Evolutionary conservation across 2,329 filamentous ascomycete genomes (phyloP).

Genomic region (Rugonectria rugulosa): DNA sequence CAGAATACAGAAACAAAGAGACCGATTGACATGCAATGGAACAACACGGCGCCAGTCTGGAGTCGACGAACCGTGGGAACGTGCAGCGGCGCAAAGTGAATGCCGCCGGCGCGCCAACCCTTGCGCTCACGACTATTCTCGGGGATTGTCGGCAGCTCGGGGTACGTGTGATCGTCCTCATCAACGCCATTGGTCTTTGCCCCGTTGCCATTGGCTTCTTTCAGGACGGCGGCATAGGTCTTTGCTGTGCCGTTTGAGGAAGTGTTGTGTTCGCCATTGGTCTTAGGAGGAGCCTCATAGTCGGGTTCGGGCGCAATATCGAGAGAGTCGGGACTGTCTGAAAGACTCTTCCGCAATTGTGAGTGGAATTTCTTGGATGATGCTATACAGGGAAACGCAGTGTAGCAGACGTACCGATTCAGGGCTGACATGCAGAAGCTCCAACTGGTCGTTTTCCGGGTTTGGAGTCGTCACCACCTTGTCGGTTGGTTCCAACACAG

Average conservation of each 20-base stretch:
- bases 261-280: slow-evolving; percentile 29
- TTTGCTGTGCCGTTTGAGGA: slow-evolving; percentile 28
- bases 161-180: slow-evolving; percentile 34
- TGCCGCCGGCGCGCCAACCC: slow-evolving; percentile 56
- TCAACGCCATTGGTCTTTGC: slow-evolving; percentile 8
- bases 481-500: slow-evolving; percentile 24
- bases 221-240: slow-evolving; percentile 33
- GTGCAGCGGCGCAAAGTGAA: slow-evolving; percentile 84
- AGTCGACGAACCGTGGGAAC: slow-evolving; percentile 75
- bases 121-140: slow-evolving; percentile 36
- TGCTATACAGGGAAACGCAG: background rate
- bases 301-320: slow-evolving; percentile 21
- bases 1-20: slow-evolving; percentile 82
- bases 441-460: slow-evolving; percentile 21
- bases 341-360: background rate
- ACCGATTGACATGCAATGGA: slow-evolving; percentile 77
- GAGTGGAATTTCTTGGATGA: slow-evolving; percentile 9
- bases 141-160: slow-evolving; percentile 35
- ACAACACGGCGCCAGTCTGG: slow-evolving; percentile 80
- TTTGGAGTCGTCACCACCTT: slow-evolving; percentile 35
- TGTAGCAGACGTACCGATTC: slow-evolving; percentile 5
- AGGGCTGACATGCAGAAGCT: slow-evolving; percentile 13
- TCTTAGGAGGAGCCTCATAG: slow-evolving; percentile 20
- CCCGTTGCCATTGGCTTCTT: slow-evolving; percentile 13
- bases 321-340: slow-evolving; percentile 17